Evolutionary conservation across 73 alveolate genomes (phyloP).

Genomic region (Halteria grandinella): DNA sequence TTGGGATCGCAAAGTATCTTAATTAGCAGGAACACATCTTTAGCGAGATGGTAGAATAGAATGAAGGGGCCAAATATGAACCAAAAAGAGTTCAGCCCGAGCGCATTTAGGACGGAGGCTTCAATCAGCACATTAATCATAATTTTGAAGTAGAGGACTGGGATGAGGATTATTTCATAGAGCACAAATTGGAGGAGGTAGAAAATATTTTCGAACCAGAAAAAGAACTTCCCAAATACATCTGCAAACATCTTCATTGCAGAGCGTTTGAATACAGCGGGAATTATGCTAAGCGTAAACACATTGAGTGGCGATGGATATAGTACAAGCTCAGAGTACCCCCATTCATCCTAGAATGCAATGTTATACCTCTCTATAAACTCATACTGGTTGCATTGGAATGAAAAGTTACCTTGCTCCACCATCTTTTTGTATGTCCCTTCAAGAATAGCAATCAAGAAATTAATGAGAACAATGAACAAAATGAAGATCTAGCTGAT

Average conservation of each 20-base stretch:
- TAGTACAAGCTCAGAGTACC: slow-evolving; percentile 44
- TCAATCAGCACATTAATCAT: slow-evolving; percentile 5
- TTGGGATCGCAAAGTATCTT: slow-evolving; percentile 48
- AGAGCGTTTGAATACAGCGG: slow-evolving; percentile 25
- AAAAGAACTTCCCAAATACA: slow-evolving; percentile 27
- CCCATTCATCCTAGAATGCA: slow-evolving; percentile 56
- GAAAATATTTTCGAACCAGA: slow-evolving; percentile 48
- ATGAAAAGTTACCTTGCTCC: slow-evolving; percentile 45
- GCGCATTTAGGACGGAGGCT: not conserved
- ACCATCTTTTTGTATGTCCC: slow-evolving; percentile 26
- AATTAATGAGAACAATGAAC: slow-evolving; percentile 26
- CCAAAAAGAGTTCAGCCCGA: slow-evolving; percentile 17
- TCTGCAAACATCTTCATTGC: slow-evolving; percentile 46
- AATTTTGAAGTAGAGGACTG: slow-evolving; percentile 34
- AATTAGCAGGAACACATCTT: slow-evolving; percentile 42
- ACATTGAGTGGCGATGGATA: slow-evolving; percentile 44
- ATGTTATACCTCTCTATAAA: slow-evolving; percentile 45
- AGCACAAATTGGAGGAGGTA: slow-evolving; percentile 4
- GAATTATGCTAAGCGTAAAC: slow-evolving; percentile 23
- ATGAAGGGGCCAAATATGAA: slow-evolving; percentile 9
- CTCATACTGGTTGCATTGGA: slow-evolving; percentile 26
- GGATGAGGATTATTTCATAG: slow-evolving; percentile 26
- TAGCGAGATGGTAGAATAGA: not conserved
- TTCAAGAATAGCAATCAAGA: slow-evolving; percentile 38
- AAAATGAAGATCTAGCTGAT: slow-evolving; percentile 8